Conservation (phyloP, 257 asterid genomes). For the Cynanchum wilfordii region DNA sequence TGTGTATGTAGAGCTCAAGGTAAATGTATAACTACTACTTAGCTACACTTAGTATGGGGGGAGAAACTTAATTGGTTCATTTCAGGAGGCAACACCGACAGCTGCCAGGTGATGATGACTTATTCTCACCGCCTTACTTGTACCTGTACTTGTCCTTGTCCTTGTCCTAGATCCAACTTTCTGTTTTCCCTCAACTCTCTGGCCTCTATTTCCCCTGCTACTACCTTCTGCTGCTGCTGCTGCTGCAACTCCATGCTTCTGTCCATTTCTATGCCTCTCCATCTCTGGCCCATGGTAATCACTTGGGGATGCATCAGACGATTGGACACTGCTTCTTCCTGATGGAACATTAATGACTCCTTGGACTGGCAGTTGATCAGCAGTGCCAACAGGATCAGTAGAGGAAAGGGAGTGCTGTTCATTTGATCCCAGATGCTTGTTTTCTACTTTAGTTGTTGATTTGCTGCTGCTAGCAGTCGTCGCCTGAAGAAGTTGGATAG, state of each 20-base stretch:
- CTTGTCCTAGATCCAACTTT: constrained; percentile 24
- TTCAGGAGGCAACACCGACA: constrained; percentile 30
- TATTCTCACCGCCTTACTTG: constrained; percentile 15
- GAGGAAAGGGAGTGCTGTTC: constrained; percentile 5
- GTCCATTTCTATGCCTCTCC: constrained; percentile 18
- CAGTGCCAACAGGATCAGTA: constrained; percentile 9
- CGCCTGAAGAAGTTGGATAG: constrained; percentile 25
- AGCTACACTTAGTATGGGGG: not conserved
- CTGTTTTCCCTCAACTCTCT: constrained; percentile 25
- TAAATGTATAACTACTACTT: not conserved
- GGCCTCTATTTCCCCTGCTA: constrained; percentile 18
- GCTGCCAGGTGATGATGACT: constrained; percentile 20
- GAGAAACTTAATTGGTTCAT: constrained; percentile 3
- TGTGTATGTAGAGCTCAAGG: not conserved
- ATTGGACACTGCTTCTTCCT: constrained; percentile 36
- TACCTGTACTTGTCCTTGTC: constrained; percentile 15
- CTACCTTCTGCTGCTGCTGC: constrained; percentile 14
- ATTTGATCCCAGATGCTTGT: constrained; percentile 24
- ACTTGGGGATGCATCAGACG: constrained; percentile 30
- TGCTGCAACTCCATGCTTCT: constrained; percentile 19
- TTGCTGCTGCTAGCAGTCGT: constrained; percentile 18
- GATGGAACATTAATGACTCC: constrained; percentile 37
- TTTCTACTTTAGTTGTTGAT: constrained; percentile 29
- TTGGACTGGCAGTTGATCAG: constrained; percentile 24
- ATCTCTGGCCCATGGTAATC: constrained; percentile 20